Percentiles rank a stretch among this genome's conserved stretches.
Evolutionary conservation across 495 filamentous ascomycete species (phyloP).

Genomic region (Podospora pseudocomata): DNA sequence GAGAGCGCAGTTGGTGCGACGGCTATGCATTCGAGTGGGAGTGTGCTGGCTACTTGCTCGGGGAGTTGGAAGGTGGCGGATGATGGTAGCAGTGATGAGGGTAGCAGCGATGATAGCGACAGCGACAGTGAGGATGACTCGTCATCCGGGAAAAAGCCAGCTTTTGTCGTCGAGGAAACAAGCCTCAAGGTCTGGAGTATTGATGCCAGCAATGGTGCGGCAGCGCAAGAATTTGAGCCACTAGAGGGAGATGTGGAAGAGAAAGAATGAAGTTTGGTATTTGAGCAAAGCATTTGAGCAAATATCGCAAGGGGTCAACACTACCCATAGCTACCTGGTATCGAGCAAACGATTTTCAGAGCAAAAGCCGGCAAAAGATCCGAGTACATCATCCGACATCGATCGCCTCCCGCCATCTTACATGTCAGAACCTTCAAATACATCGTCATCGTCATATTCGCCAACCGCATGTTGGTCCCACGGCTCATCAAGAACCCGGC

Average conservation of each 20-base stretch:
- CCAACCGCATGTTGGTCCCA: slow-evolving; percentile 27
- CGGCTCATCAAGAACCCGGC: slow-evolving; percentile 33
- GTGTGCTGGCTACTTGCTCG: slow-evolving; percentile 70
- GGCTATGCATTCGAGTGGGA: slow-evolving; percentile 62
- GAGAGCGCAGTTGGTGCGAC: slow-evolving; percentile 56
- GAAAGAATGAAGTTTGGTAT: not conserved
- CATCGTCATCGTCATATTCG: too few relatives aligned
- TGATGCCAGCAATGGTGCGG: slow-evolving; percentile 9
- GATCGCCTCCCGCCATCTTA: not conserved
- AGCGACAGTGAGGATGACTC: slow-evolving; percentile 8
- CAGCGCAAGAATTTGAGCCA: not conserved
- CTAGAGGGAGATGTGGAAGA: not conserved
- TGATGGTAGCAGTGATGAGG: slow-evolving; percentile 17
- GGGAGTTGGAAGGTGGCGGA: slow-evolving; percentile 46
- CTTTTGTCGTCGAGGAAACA: slow-evolving; percentile 47
- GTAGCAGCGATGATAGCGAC: slow-evolving; percentile 10
- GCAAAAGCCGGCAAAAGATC: not conserved
- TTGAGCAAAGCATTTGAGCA: not conserved
- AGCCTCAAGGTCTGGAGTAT: slow-evolving; percentile 65
- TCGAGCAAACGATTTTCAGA: not conserved
- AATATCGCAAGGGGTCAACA: not conserved
- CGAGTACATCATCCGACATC: not conserved
- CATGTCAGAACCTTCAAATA: too few relatives aligned
- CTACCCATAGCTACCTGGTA: not conserved
- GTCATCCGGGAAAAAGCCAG: slow-evolving; percentile 9